A percentile compares a stretch with the other conserved stretches of the same genome.
These are phyloP conservation scores for Myxozyma vanderwaltii DNA, from an alignment of 805 yeast species.

Conservation along the genomic window DNA sequence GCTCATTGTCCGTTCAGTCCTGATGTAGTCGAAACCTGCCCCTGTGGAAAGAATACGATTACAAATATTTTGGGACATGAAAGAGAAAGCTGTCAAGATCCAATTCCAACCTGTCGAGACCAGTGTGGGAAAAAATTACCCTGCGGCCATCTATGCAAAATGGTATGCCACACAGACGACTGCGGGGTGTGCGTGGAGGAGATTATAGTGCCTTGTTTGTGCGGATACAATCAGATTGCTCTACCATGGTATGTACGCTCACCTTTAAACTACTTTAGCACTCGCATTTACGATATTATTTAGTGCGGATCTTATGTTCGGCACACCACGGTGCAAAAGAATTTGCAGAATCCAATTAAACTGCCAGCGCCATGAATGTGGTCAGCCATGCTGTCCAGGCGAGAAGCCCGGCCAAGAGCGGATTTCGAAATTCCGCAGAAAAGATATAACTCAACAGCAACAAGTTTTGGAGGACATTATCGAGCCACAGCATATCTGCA, in stretches of 20 bases:
- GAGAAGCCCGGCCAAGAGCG: conserved; percentile 63
- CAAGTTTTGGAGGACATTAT: conserved; percentile 44
- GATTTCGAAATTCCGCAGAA: conserved; percentile 22
- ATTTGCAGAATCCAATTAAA: conserved; percentile 74
- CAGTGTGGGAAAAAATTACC: conserved; percentile 62
- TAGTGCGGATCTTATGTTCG: conserved; percentile 18
- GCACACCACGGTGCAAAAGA: conserved; percentile 61
- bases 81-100: conserved; percentile 69
- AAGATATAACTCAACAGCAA: conserved; percentile 35
- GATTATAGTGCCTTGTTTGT: conserved; percentile 59
- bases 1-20: conserved; percentile 68
- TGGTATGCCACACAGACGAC: conserved; percentile 74
- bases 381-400: conserved; percentile 65
- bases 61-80: conserved; percentile 42
- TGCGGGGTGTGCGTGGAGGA: conserved; percentile 68
- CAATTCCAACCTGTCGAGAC: conserved; percentile 72
- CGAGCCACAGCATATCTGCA: conserved; percentile 40
- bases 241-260: conserved; percentile 26
- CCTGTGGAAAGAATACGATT: conserved; percentile 71
- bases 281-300: background rate
- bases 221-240: conserved; percentile 49
- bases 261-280: background rate
- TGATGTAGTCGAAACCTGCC: conserved; percentile 60
- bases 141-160: conserved; percentile 74
- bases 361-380: conserved; percentile 81